Evolutionary conservation across 1,284 basidiomycete genomes (phyloP).

Genomic region (Sporisorium iseilematis-ciliati): DNA sequence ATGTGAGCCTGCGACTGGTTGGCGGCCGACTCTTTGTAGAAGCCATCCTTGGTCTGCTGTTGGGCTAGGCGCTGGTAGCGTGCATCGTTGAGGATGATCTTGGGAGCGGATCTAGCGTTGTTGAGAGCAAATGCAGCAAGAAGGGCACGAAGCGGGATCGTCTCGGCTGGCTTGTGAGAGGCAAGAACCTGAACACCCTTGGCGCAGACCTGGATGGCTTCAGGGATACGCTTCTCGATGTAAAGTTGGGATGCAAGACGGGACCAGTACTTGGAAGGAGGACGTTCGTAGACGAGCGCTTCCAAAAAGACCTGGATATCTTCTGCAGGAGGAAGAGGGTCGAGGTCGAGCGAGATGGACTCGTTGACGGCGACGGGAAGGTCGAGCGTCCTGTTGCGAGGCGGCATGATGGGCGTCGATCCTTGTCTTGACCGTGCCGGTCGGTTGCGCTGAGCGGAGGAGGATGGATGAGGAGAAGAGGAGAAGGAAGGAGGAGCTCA

Average conservation of each 20-base stretch:
- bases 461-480: too few relatives aligned
- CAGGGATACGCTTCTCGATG: conserved; percentile 48
- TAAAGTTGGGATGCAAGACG: conserved; percentile 58
- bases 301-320: conserved; percentile 63
- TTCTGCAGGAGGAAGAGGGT: conserved; percentile 60
- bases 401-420: conserved; percentile 31
- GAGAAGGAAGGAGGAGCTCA: background rate
- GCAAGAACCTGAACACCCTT: conserved; percentile 54
- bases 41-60: conserved; percentile 46
- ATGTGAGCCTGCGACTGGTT: conserved; percentile 40
- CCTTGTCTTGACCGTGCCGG: background rate
- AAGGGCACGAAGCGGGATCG: conserved; percentile 52
- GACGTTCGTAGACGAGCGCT: conserved; percentile 58
- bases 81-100: conserved; percentile 61
- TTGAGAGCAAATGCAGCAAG: conserved; percentile 56
- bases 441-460: background rate
- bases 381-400: conserved; percentile 54
- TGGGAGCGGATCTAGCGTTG: conserved; percentile 57
- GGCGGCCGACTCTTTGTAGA: conserved; percentile 40
- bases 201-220: conserved; percentile 53
- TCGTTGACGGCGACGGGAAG: conserved; percentile 61
- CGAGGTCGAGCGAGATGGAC: conserved; percentile 60
- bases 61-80: conserved; percentile 57
- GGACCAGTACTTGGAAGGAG: conserved; percentile 60
- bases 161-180: conserved; percentile 50